These are phyloP conservation scores for Crithidia bombi DNA, from an alignment of 208 protist species.

Conservation along the genomic window DNA sequence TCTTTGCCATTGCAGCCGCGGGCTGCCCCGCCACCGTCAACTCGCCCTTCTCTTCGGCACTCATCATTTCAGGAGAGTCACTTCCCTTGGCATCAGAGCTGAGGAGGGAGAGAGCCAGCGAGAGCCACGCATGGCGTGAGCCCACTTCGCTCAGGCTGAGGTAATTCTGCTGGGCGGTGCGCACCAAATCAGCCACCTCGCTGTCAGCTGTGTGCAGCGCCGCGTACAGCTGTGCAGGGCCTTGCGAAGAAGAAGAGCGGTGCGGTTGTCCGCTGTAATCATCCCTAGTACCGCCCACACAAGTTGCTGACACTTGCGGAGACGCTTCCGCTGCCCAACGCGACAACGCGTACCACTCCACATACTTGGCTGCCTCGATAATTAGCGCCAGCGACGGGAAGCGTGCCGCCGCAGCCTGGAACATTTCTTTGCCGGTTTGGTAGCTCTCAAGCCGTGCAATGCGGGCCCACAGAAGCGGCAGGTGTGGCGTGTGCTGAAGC, in stretches of 20 bases:
- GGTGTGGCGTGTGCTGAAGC: constrained; percentile 60
- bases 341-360: constrained; percentile 55
- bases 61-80: neutral
- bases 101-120: constrained; percentile 32
- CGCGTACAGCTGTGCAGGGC: neutral
- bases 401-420: constrained; percentile 58
- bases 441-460: constrained; percentile 67
- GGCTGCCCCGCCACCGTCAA: neutral
- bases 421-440: constrained; percentile 67
- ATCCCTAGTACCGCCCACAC: no score
- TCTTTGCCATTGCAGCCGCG: neutral
- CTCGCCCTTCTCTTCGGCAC: neutral
- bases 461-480: constrained; percentile 74
- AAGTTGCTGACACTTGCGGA: no score
- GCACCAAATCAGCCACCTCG: constrained; percentile 36
- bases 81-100: neutral
- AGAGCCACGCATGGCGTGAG: constrained; percentile 38
- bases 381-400: constrained; percentile 72
- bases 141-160: constrained; percentile 33
- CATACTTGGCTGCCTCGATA: constrained; percentile 82
- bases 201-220: constrained; percentile 5
- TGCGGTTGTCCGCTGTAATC: no score
- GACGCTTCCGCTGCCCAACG: constrained; percentile 31
- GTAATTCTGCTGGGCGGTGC: constrained; percentile 40
- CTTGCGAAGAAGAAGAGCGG: no score